Evolutionary conservation across 495 filamentous ascomycete species (phyloP).

Genomic region (Penicillium cataractarum): DNA sequence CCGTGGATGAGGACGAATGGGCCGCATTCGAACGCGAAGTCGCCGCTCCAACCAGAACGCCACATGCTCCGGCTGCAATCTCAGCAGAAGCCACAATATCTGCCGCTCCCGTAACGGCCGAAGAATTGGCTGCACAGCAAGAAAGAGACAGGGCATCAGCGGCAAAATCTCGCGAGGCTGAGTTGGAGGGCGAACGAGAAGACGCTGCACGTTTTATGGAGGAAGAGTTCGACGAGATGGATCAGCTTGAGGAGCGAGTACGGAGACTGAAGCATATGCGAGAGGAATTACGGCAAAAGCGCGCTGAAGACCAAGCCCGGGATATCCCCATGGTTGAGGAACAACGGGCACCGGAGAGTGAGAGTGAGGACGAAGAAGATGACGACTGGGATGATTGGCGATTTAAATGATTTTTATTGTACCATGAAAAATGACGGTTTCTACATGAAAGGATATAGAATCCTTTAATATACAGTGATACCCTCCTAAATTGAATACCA

Average conservation of each 20-base stretch:
- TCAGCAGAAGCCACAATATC: slow-evolving; percentile 61
- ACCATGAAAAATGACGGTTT: slow-evolving; percentile 15
- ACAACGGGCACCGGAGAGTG: slow-evolving; percentile 26
- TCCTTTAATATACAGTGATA: slow-evolving; percentile 46
- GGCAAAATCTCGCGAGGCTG: slow-evolving; percentile 53
- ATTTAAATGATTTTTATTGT: slow-evolving; percentile 51
- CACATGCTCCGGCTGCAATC: slow-evolving; percentile 38
- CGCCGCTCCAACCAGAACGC: slow-evolving; percentile 52
- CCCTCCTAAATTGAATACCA: slow-evolving; percentile 36
- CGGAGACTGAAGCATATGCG: slow-evolving; percentile 72
- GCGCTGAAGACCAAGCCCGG: slow-evolving; percentile 43
- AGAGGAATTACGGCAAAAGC: slow-evolving; percentile 57
- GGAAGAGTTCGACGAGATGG: slow-evolving; percentile 95
- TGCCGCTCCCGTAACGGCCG: slow-evolving; percentile 67
- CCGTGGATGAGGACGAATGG: slow-evolving; percentile 83
- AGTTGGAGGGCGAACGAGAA: slow-evolving; percentile 80
- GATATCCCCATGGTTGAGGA: slow-evolving; percentile 32
- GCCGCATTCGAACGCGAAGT: slow-evolving; percentile 90
- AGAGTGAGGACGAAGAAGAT: slow-evolving; percentile 44
- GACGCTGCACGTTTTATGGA: slow-evolving; percentile 80
- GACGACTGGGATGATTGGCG: slow-evolving; percentile 71
- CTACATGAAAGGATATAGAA: slow-evolving; percentile 26
- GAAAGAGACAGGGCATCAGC: slow-evolving; percentile 57
- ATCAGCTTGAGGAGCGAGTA: slow-evolving; percentile 81
- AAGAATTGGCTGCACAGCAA: slow-evolving; percentile 70